Evolutionary conservation across 176 grass and related monocot genomes (phyloP).

Genomic region (Hordeum marinum): DNA sequence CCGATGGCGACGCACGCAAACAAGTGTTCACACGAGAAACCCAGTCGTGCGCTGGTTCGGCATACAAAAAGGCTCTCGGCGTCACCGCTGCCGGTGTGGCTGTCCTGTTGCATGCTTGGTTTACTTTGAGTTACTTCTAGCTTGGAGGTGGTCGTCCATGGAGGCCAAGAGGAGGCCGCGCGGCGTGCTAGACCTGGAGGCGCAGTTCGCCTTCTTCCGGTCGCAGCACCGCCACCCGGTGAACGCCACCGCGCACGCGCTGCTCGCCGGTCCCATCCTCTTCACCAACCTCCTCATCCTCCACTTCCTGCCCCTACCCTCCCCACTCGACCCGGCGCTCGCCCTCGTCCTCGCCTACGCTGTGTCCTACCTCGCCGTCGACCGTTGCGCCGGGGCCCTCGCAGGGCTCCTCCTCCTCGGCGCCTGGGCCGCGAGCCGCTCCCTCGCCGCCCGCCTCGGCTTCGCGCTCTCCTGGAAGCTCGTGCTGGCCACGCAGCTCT

Average conservation of each 20-base stretch:
- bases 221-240: slow-evolving; percentile 72
- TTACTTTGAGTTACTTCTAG: background rate
- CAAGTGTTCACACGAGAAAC: too few relatives aligned
- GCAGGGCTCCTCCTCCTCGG: slow-evolving; percentile 51
- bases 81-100: background rate
- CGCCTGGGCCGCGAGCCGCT: slow-evolving; percentile 56
- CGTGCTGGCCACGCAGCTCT: slow-evolving; percentile 60
- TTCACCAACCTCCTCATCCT: slow-evolving; percentile 66
- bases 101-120: background rate
- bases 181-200: slow-evolving; percentile 76
- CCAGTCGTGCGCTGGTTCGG: too few relatives aligned
- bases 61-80: background rate
- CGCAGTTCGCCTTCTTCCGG: slow-evolving; percentile 76
- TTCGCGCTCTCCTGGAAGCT: slow-evolving; percentile 55
- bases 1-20: too few relatives aligned
- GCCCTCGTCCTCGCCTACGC: slow-evolving; percentile 53
- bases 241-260: slow-evolving; percentile 62
- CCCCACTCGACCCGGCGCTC: slow-evolving; percentile 32
- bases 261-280: slow-evolving; percentile 62
- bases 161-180: slow-evolving; percentile 7
- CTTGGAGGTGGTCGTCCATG: background rate
- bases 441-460: slow-evolving; percentile 56
- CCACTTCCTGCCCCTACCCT: slow-evolving; percentile 34
- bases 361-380: slow-evolving; percentile 50
- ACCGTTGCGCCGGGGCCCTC: slow-evolving; percentile 60